Evolutionary conservation across 2,329 filamentous ascomycete species (phyloP).

Genomic region (Stagonosporopsis rhizophila): DNA sequence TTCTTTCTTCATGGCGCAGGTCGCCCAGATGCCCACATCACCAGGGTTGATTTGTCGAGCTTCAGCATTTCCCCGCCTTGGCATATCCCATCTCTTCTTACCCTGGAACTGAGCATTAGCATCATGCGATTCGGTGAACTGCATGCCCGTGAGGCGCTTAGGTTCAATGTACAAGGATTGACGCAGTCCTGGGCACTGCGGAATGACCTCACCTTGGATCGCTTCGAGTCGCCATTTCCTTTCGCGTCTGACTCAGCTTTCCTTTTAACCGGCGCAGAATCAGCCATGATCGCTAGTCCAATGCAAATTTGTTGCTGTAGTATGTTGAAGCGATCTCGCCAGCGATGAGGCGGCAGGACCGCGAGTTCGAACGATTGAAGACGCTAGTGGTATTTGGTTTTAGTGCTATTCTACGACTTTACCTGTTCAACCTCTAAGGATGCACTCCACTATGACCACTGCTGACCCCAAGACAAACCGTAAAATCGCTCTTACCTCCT

Average conservation of each 20-base stretch:
- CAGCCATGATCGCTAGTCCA: constrained; percentile 22
- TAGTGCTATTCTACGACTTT: not conserved
- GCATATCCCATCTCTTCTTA: constrained; percentile 55
- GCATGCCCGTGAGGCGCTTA: constrained; percentile 29
- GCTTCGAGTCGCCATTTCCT: constrained; percentile 42
- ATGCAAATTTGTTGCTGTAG: not conserved
- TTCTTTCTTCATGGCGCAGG: constrained; percentile 76
- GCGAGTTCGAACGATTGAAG: not conserved
- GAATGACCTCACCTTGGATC: constrained; percentile 46
- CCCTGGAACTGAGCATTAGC: constrained; percentile 39
- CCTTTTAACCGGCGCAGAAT: constrained; percentile 42
- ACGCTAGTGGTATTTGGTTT: not conserved
- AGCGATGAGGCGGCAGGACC: not conserved
- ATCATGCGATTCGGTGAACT: constrained; percentile 15
- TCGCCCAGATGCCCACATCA: constrained; percentile 79
- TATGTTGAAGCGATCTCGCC: not conserved
- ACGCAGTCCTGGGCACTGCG: constrained; percentile 18
- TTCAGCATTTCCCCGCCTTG: constrained; percentile 44
- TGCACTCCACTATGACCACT: no score
- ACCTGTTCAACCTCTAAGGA: no score
- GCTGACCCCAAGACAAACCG: not conserved
- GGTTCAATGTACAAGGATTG: constrained; percentile 17
- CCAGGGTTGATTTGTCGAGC: constrained; percentile 65
- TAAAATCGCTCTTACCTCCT: no score
- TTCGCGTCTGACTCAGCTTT: constrained; percentile 44